Base-by-base conservation (phyloP, 257 asterid species). In the Schizonepeta tenuifolia region DNA sequence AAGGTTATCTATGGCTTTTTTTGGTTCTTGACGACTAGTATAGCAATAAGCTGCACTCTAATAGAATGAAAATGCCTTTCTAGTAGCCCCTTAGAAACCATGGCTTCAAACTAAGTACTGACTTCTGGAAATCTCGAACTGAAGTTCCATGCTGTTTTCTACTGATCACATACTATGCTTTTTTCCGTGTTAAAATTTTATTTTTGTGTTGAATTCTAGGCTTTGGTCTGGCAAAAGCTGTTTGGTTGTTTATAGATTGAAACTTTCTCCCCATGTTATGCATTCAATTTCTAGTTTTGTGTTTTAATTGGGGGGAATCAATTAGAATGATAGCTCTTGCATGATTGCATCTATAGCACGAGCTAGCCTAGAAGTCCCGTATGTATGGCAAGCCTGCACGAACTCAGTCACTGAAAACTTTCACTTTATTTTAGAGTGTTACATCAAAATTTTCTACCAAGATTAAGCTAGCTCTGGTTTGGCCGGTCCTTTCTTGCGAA, bases 1-100 rank as follows among this genome's bases (percentile, higher is more conserved):
- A 87, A 88, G 98, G 98, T 92, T 81, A 50, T 77, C 63, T 36
- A 14, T 26, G 18, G 28, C 44, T 55, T 62, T 60, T 61, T 13
- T 64, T 58, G 11, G 70, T 40, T 66, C 57, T 31, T 65, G 17
- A 62, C 65, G 64, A 71, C 49, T 44, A 53, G 51, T 43, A 53
- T 53, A 55, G 33, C 60, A 31, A 20, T 71, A 50, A 10, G 67
- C 62, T 79, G 50, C 38, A 41, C 26, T 28, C 59, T 40, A 9
- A 21, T 69, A 14, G 40, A 69, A 22, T 13, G 57, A 9, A 43
- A 47, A 18, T 14, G 10, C 58, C 78, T 80, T 59, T 26, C 36
- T 62, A 44, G 53, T 70, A 17, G 31, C 75, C 44, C 66, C 14
- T n/a, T 31, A 44, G 53, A 46, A 57, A n/a, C 17, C 43, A 63